Evolutionary conservation across 805 yeast genomes (phyloP).

Genomic region (Yarrowia osloensis): DNA sequence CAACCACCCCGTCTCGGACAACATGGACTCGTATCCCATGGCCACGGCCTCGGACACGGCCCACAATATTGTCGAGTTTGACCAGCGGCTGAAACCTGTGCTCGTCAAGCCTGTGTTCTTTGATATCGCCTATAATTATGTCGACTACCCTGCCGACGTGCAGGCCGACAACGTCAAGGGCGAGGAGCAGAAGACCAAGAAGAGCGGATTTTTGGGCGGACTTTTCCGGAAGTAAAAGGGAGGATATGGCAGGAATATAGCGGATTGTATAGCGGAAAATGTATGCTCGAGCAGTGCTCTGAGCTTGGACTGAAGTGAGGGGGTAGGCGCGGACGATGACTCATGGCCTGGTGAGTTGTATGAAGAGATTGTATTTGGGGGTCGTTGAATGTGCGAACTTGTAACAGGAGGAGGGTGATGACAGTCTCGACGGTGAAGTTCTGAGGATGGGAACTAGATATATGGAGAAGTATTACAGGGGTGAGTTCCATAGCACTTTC

Average conservation of each 20-base stretch:
- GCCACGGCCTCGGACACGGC: constrained; percentile 39
- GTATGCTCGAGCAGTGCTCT: not conserved
- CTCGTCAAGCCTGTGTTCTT: constrained; percentile 86
- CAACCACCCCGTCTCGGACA: constrained; percentile 47
- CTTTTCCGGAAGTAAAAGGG: not conserved
- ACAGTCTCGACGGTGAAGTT: too few species aligned
- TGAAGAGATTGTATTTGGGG: too few species aligned
- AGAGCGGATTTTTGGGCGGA: constrained; percentile 1
- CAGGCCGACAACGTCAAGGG: constrained; percentile 10
- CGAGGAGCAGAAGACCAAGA: not conserved
- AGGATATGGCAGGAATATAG: not conserved
- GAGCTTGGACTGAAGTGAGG: not conserved
- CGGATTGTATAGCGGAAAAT: too few species aligned
- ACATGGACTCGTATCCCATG: constrained; percentile 47
- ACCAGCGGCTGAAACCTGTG: constrained; percentile 55
- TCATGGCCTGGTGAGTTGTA: too few species aligned
- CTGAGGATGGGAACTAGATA: too few species aligned
- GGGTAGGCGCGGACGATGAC: too few species aligned
- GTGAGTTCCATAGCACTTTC: too few species aligned
- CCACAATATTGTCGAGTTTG: constrained; percentile 41
- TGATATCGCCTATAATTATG: constrained; percentile 85
- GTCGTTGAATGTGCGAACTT: too few species aligned
- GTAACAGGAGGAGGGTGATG: too few species aligned
- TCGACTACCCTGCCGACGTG: constrained; percentile 47
- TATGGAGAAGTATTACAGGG: too few species aligned